phyloP scores from a whole-genome alignment of 208 protist species.

The Wallacemonas sp. region DNA sequence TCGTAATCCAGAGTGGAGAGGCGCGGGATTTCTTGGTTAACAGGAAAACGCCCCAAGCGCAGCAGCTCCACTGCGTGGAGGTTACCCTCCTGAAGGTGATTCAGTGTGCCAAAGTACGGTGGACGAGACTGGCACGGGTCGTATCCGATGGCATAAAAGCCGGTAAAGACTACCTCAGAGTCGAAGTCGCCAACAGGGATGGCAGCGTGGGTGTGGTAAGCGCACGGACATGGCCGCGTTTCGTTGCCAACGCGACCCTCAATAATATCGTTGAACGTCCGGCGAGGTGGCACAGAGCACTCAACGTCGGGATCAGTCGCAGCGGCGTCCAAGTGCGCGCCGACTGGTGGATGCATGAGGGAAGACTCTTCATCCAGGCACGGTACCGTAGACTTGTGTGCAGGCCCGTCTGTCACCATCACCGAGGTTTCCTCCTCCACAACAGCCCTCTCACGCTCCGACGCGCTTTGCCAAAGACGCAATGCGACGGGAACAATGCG shows the following conservation, averaged over 20 bases:
- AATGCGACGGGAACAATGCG: slow-evolving; percentile 58
- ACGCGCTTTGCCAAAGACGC: slow-evolving; percentile 49
- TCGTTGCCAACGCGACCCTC: slow-evolving; percentile 16
- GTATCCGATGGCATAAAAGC: slow-evolving; percentile 83
- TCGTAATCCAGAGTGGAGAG: slow-evolving; percentile 84
- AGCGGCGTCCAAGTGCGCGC: slow-evolving; percentile 3
- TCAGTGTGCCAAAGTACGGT: slow-evolving; percentile 85
- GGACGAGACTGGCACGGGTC: slow-evolving; percentile 83
- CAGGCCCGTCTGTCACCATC: neutral
- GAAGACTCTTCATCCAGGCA: slow-evolving; percentile 41
- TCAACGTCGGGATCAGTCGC: neutral
- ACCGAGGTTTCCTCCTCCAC: slow-evolving; percentile 18
- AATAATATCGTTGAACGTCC: slow-evolving; percentile 45
- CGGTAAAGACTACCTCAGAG: slow-evolving; percentile 68
- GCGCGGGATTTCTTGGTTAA: slow-evolving; percentile 48
- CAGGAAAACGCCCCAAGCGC: slow-evolving; percentile 44
- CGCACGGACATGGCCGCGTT: slow-evolving; percentile 13
- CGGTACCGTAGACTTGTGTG: neutral
- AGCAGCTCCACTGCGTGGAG: slow-evolving; percentile 59
- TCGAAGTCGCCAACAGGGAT: slow-evolving; percentile 37
- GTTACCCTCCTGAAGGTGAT: slow-evolving; percentile 50
- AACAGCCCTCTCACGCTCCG: slow-evolving; percentile 7
- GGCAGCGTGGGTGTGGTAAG: slow-evolving; percentile 53
- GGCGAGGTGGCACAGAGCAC: neutral
- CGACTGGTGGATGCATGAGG: slow-evolving; percentile 51